Evolutionary conservation across 192 early-diverging fungal genomes (phyloP), one percentile per base, ranked within the genome.

Genomic region (Coemansia sp.): DNA sequence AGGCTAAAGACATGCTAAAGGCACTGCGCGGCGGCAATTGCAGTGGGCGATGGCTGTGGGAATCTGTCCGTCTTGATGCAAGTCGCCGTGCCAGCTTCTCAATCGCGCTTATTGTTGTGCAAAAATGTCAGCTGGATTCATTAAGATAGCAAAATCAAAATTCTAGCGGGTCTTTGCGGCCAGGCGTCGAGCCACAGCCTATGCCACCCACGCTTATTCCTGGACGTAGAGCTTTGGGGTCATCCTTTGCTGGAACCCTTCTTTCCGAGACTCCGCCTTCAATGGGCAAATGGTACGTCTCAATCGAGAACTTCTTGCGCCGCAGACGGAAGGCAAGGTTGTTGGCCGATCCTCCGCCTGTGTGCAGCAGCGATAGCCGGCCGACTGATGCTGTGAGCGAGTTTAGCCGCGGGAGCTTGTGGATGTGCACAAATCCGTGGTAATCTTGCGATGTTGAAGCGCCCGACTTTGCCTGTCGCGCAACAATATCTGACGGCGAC

Each of bases 281-380:
- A 6, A 94, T 94, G n/a, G 96, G 96, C 53, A 98, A 77, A 68
- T 92, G 88, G 68, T 96, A 94, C 0, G 93, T 90, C 63, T 97
- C 95, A 25, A 98, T 91, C 7, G 86, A 82, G 80, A 98, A 98
- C 63, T 91, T 83, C 71, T 96, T 97, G 59, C 96, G 77, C 35
- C 94, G 68, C 23, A 91, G 85, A 57, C 90, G 92, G 82, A 98
- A 98, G 22, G 88, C 95, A 31, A 97, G 68, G 64, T 91, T 88
- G 54, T 91, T 91, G 47, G 73, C 73, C 4, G 82, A 83, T 3
- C 79, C 74, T 3, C 82, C 87, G 11, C 83, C 83, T 0, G 69
- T 70, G 47, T 75, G 69, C 11, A 92, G 74, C 19, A 90, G 75
- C 4, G 89, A 91, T 19, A 92, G 71, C 48, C 89, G 87, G 17